These are phyloP conservation scores for Sporormia fimetaria DNA, from an alignment of 495 filamentous ascomycete genomes.

Conservation along the genomic window DNA sequence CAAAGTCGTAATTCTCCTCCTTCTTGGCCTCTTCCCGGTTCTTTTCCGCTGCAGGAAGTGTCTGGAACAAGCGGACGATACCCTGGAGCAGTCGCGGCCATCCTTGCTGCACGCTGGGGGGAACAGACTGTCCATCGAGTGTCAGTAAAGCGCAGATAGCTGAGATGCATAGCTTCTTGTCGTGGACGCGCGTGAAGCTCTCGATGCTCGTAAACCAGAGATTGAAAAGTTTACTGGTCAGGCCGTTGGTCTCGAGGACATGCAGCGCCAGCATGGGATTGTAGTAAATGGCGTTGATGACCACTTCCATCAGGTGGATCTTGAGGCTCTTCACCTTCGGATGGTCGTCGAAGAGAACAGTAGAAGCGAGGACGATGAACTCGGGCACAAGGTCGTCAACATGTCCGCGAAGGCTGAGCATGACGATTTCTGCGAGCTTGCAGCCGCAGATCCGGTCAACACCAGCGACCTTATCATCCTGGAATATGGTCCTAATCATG, in stretches of 20 bases:
- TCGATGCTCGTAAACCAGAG: conserved; percentile 96
- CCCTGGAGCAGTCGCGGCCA: conserved; percentile 94
- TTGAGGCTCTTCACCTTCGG: conserved; percentile 79
- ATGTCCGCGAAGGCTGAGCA: conserved; percentile 87
- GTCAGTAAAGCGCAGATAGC: conserved; percentile 79
- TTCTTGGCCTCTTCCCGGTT: conserved; percentile 87
- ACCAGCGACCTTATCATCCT: conserved; percentile 79
- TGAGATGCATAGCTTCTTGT: conserved; percentile 94
- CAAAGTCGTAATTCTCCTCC: conserved; percentile 69
- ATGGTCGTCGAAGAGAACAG: conserved; percentile 57
- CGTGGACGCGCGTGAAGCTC: conserved; percentile 83
- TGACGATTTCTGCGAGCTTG: conserved; percentile 93
- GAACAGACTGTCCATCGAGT: conserved; percentile 64
- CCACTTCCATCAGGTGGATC: conserved; percentile 97
- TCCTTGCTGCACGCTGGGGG: conserved; percentile 78
- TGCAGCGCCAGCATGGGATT: conserved; percentile 74
- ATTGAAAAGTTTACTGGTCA: conserved; percentile 99
- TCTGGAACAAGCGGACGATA: conserved; percentile 82
- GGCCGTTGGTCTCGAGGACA: conserved; percentile 74
- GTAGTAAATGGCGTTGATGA: conserved; percentile 97
- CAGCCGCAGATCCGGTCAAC: conserved; percentile 98
- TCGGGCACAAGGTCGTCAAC: conserved; percentile 76
- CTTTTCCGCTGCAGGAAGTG: conserved; percentile 73
- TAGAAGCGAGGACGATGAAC: conserved; percentile 84
- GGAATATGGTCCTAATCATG: conserved; percentile 67